phyloP scores from a whole-genome alignment of 139 green algal genomes.

The Picochlorum sp. region DNA sequence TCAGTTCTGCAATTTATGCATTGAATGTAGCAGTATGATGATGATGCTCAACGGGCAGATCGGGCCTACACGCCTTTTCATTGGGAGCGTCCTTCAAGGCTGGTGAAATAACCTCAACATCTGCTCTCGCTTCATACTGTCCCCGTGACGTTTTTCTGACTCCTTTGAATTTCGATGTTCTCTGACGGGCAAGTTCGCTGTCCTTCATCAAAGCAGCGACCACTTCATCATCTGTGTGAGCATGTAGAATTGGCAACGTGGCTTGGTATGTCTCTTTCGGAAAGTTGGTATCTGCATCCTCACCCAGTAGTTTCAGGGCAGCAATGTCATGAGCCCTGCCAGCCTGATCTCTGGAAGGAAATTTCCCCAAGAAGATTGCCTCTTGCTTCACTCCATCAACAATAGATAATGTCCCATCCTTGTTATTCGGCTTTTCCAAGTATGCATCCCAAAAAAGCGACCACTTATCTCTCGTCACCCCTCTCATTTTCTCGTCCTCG shows the following conservation, averaged over 20 bases:
- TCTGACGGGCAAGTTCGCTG: not conserved
- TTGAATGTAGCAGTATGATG: not conserved
- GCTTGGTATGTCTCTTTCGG: not conserved
- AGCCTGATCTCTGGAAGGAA: conserved; percentile 10
- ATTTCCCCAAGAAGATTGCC: conserved; percentile 17
- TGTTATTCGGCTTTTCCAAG: not conserved
- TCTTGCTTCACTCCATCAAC: not conserved
- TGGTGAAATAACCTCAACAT: not conserved
- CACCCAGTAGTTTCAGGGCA: conserved; percentile 10
- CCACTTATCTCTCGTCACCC: conserved; percentile 9
- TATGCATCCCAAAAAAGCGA: conserved; percentile 17
- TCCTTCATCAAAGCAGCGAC: conserved; percentile 16
- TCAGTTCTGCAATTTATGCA: not conserved
- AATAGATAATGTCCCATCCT: not conserved
- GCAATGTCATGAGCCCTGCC: conserved; percentile 15
- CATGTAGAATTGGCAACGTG: conserved; percentile 4
- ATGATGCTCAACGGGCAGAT: too few relatives aligned
- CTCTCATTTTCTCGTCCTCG: not conserved
- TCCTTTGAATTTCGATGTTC: conserved; percentile 17
- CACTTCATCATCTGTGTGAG: conserved; percentile 6
- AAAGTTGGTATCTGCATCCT: conserved; percentile 8
- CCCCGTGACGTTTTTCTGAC: not conserved
- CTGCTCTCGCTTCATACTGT: conserved; percentile 7
- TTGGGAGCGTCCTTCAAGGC: not conserved
- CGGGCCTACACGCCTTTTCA: not conserved